Evolutionary conservation across 768 basidiomycete genomes (phyloP), one percentile per base, ranked within the genome.

Genomic region (Leucosporidium scottii): DNA sequence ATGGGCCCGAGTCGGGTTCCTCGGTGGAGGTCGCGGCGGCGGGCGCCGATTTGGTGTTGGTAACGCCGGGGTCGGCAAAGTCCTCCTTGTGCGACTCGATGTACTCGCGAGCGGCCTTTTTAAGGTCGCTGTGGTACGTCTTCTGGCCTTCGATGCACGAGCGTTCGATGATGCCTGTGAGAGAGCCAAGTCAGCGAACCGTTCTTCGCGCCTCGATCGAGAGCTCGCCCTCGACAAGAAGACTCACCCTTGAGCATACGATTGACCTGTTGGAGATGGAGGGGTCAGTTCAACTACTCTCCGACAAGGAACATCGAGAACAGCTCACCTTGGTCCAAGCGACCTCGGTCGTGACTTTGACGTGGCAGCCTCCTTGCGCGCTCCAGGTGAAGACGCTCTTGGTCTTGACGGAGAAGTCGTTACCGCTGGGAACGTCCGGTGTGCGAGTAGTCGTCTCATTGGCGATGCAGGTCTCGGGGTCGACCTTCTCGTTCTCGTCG

Each of bases 321-420:
- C 21, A 21, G 79, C 90, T 93, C 74, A 91, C 83, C 51, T 93
- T 94, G 0, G 91, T 91, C 92, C 93, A 98, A 65, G 94, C 93
- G 3, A 97, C 91, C 71, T 88, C 85, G 21, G 89, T 91, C 50
- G 91, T 92, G 12, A 97, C 89, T 13, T 92, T 69, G 21, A 98
- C 85, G 66, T 82, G 85, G 3, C 88, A 87, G 28, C 88, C 85
- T 54, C 87, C 82, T 4, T 83, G 79, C 51, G 87, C 86, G 13
- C 91, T 91, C 92, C 92, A 97, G 82, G 85, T 96, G 55, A 97
- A 82, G 75, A 93, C 94, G 7, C 92, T 94, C 72, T 86, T 81
- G 8, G 93, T 96, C 82, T 91, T 94, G 67, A 96, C 91, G 18
- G 86, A 82, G 77, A 97, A 98, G 55, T 90, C 91, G 6, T 88